These are phyloP conservation scores for Plasmodium gaboni DNA, from an alignment of 169 alveolate species.

Conservation along the genomic window DNA sequence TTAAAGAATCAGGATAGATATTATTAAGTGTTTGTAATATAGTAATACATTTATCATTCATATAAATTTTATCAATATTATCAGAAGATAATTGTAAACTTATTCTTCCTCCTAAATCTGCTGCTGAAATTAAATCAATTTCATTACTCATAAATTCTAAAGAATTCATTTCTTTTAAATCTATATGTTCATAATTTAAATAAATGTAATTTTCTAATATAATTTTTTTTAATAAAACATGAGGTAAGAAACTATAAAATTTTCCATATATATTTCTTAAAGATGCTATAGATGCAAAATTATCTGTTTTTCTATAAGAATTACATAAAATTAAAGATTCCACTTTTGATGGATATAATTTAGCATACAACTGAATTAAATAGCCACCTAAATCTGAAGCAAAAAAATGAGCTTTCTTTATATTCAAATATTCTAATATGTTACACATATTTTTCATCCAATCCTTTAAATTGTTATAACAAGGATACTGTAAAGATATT, in stretches of 20 bases:
- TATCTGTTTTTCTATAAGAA: constrained; percentile 85
- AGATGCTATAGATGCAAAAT: constrained; percentile 80
- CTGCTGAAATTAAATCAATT: constrained; percentile 81
- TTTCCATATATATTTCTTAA: constrained; percentile 82
- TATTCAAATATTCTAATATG: constrained; percentile 82
- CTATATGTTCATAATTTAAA: constrained; percentile 40
- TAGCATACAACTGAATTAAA: constrained; percentile 84
- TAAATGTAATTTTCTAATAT: constrained; percentile 82
- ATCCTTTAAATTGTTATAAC: constrained; percentile 81
- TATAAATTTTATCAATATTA: constrained; percentile 46
- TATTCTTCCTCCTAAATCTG: constrained; percentile 84
- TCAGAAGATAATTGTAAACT: constrained; percentile 83
- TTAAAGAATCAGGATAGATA: constrained; percentile 56
- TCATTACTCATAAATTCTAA: constrained; percentile 86
- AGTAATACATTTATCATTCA: constrained; percentile 66
- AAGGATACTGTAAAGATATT: constrained; percentile 86
- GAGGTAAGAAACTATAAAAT: constrained; percentile 81
- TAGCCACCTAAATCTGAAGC: constrained; percentile 87
- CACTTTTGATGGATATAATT: constrained; percentile 80
- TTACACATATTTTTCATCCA: constrained; percentile 84
- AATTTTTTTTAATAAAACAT: constrained; percentile 79
- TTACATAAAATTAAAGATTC: constrained; percentile 80
- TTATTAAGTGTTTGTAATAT: constrained; percentile 82
- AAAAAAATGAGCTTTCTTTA: constrained; percentile 82
- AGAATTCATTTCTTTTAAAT: constrained; percentile 81